Percentiles rank a stretch among this genome's conserved stretches.
Conservation (phyloP, 257 asterid genomes). For the Rubia yunnanensis region DNA sequence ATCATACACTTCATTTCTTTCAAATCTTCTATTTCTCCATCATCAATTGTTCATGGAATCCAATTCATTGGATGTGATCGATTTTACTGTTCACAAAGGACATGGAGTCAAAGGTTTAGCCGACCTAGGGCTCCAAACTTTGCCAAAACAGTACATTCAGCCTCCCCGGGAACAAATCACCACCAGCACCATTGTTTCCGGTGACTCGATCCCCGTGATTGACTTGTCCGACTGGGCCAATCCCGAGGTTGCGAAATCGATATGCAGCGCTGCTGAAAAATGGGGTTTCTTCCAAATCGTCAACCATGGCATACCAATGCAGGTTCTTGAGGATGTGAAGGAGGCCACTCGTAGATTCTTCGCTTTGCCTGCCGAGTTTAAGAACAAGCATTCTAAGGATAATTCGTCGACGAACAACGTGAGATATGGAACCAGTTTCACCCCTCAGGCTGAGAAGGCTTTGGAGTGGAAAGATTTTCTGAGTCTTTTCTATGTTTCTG, state of each 20-base stretch:
- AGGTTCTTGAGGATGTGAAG: conserved; percentile 21
- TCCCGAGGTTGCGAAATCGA: conserved; percentile 2
- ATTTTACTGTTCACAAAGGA: conserved; percentile 17
- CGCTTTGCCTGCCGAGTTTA: conserved; percentile 16
- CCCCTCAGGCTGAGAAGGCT: conserved; percentile 26
- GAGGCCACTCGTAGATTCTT: conserved; percentile 22
- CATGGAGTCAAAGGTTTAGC: conserved; percentile 28
- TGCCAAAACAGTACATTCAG: conserved; percentile 27
- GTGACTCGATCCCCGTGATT: conserved; percentile 22
- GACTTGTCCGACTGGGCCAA: conserved; percentile 22
- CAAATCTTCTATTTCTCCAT: conserved; percentile 8
- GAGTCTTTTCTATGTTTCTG: conserved; percentile 23
- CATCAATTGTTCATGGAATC: background rate
- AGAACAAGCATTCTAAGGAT: conserved; percentile 17
- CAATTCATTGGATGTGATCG: conserved; percentile 8
- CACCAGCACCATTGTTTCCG: background rate
- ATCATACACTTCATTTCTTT: no score
- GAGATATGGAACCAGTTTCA: conserved; percentile 24
- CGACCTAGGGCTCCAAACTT: conserved; percentile 13
- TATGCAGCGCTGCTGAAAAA: conserved; percentile 21
- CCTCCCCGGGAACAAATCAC: conserved; percentile 19
- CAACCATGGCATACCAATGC: conserved; percentile 20
- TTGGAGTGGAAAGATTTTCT: conserved; percentile 36
- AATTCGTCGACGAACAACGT: conserved; percentile 17
- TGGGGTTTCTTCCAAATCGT: conserved; percentile 29